Evolutionary conservation across 352 stramenopile genomes (phyloP), one percentile per base, ranked within the genome.

Genomic region (Phytophthora sp.): DNA sequence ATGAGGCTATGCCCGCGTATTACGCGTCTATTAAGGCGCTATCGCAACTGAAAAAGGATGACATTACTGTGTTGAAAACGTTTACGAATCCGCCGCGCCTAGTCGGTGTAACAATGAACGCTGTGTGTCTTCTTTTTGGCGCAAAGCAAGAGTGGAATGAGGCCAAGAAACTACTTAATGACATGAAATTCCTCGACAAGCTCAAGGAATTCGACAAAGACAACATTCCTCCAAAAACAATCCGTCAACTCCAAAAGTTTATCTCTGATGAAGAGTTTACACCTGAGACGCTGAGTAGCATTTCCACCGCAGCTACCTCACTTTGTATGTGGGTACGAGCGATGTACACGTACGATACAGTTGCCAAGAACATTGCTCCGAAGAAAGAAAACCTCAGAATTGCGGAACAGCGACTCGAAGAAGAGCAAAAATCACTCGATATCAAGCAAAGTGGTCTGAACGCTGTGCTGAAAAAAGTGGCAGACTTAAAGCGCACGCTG

Each of bases 271-370:
- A 93, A 48, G 88, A 98, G 49, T 98, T 98, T 43, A 96, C 91
- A 20, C 88, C 91, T 3, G 89, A 98, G 61, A 96, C 91, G n/a
- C 64, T 96, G 7, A 90, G 77, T 43, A 94, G 82, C 44, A 92
- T 95, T 31, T 98, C 92, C 6, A 95, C 77, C 4, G 94, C 94
- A 11, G 92, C 93, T 11, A 97, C 82, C 1, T 97, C 90, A 26
- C 72, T 98, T 0, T 98, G 94, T 63, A 98, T 98, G 92, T 98
- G 94, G 91, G 93, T 88, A 0, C 79, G 91, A 13, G 94, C 93
- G 5, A 97, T 98, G 87, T 94, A 97, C 60, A 97, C 89, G 20
- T 98, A 98, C 74, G 91, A 98, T 65, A 84, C 81, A 3, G 92
- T 98, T 24, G 92, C 90, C 21, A 98, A 97, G 62, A 96, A 92